A percentile compares a stretch with the other conserved stretches of the same genome.
Conservation (phyloP, 305 asterid species). For the Fraxinus paxiana region DNA sequence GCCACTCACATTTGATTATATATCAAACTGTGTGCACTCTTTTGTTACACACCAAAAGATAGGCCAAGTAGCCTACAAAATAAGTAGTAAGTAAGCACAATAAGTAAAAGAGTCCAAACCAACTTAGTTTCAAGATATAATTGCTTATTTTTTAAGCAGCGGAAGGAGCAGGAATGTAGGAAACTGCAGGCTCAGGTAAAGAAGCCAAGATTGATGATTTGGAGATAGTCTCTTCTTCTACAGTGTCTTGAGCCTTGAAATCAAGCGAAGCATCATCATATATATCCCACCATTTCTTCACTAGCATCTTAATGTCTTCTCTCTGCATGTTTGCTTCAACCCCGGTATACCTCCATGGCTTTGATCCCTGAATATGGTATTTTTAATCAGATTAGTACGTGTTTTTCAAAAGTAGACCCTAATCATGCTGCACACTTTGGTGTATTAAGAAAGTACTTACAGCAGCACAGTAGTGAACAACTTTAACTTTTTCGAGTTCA, state of each 20-base stretch:
- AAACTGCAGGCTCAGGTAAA: constrained; percentile 20
- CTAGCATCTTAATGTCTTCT: constrained; percentile 27
- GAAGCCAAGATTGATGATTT: constrained; percentile 22
- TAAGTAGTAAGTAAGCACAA: not conserved
- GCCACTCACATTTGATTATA: not conserved
- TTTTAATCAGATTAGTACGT: not conserved
- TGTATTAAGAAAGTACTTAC: not conserved
- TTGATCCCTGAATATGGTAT: constrained; percentile 22
- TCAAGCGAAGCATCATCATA: constrained; percentile 28
- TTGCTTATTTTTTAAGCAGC: constrained; percentile 22
- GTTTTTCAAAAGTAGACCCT: not conserved
- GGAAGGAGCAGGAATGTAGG: constrained; percentile 31
- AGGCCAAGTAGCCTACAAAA: constrained; percentile 6
- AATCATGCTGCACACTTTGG: not conserved
- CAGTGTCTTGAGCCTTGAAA: constrained; percentile 23
- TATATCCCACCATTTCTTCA: constrained; percentile 32
- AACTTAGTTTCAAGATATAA: not conserved
- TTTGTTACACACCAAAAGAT: not conserved
- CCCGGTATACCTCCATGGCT: constrained; percentile 35
- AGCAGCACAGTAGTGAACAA: constrained; percentile 34
- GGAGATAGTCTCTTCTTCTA: constrained; percentile 20
- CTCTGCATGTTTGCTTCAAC: constrained; percentile 29
- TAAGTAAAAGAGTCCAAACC: not conserved
- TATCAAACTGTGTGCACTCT: not conserved
- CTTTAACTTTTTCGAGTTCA: constrained; percentile 22